phyloP scores from a whole-genome alignment of 2,329 filamentous ascomycete species.

The Endoconidiophora laricicola region DNA sequence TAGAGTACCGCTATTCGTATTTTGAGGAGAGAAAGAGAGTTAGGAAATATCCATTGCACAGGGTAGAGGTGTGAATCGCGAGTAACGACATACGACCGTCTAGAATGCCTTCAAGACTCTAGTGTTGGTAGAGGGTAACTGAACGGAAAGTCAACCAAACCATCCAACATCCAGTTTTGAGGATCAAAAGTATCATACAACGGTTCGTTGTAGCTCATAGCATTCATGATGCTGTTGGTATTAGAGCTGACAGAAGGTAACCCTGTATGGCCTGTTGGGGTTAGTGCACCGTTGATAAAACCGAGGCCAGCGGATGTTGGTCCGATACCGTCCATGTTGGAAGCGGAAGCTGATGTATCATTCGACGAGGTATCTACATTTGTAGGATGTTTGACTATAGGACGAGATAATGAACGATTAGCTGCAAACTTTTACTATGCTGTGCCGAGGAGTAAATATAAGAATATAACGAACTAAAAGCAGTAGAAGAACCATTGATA shows the following conservation, averaged over 20 bases:
- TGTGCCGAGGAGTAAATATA: not conserved
- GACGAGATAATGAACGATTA: not conserved
- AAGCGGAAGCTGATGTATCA: constrained; percentile 47
- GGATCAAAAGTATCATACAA: constrained; percentile 85
- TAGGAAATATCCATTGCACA: too few relatives aligned
- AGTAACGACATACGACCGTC: too few relatives aligned
- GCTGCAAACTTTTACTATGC: not conserved
- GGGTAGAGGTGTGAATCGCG: too few relatives aligned
- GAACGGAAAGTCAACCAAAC: constrained; percentile 65
- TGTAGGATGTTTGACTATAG: constrained; percentile 59
- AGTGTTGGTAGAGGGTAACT: constrained; percentile 35
- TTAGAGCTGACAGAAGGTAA: constrained; percentile 18
- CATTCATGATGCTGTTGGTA: constrained; percentile 31
- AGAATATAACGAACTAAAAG: not conserved
- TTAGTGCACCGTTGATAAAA: constrained; percentile 33
- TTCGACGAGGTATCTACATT: constrained; percentile 63
- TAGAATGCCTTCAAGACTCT: constrained; percentile 20
- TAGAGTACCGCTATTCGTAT: too few relatives aligned
- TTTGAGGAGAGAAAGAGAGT: too few relatives aligned
- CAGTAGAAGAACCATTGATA: not conserved
- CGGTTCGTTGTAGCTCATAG: constrained; percentile 43
- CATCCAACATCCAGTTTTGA: constrained; percentile 85
- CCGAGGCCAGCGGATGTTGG: constrained; percentile 30
- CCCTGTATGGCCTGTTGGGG: constrained; percentile 31
- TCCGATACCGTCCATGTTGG: constrained; percentile 38